Conservation (phyloP, 83 land plant species). For the Thuja plicata region DNA sequence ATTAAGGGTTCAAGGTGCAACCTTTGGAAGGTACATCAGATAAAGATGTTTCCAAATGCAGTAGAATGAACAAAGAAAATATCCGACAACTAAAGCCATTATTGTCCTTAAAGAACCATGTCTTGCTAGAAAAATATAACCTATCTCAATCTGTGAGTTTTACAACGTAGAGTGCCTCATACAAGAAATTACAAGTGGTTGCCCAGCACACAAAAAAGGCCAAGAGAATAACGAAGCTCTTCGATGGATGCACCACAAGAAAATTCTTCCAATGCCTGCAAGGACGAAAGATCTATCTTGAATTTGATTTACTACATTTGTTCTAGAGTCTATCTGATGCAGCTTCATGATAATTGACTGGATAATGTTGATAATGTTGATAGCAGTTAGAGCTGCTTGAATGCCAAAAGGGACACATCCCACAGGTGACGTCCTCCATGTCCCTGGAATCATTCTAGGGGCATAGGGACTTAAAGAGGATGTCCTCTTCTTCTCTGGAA, state of each 20-base stretch:
- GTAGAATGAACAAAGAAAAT: background rate
- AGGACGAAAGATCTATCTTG: background rate
- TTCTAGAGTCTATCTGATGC: background rate
- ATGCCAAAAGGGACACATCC: no score
- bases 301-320: background rate
- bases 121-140: background rate
- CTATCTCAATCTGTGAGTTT: background rate
- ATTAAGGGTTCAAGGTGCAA: background rate
- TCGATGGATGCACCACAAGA: background rate
- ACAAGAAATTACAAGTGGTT: background rate
- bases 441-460: no score
- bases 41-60: background rate
- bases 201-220: background rate
- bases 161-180: background rate
- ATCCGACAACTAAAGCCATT: background rate
- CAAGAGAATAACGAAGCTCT: background rate
- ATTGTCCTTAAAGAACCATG: background rate
- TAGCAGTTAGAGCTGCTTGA: background rate
- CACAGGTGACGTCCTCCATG: no score
- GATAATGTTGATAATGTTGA: background rate
- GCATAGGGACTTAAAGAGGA: no score
- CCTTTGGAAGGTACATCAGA: background rate
- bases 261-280: background rate
- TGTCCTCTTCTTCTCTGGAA: no score
- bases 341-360: background rate